Conservation (phyloP, 176 grass and related monocot genomes). For the Pontederia paniculata region DNA sequence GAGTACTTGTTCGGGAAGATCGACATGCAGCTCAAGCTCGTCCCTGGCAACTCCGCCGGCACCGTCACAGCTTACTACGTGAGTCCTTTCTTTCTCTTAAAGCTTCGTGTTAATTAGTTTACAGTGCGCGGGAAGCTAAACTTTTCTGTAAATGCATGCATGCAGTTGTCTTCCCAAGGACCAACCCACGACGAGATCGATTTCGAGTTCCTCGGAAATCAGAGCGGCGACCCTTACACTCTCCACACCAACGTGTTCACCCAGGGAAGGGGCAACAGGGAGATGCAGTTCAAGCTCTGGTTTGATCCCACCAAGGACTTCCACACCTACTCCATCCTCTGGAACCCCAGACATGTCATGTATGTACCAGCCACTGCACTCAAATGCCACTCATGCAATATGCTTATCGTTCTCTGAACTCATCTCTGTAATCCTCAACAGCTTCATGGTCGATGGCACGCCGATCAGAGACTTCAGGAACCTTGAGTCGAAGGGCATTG, state of each 20-base stretch:
- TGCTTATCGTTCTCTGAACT: too few species aligned
- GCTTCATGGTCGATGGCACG: constrained; percentile 24
- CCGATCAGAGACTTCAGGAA: constrained; percentile 75
- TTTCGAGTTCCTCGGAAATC: constrained; percentile 86
- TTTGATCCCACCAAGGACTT: constrained; percentile 49
- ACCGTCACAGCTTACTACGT: not conserved
- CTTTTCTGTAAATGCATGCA: not conserved
- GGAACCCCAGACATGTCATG: constrained; percentile 60
- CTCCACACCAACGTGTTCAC: constrained; percentile 87
- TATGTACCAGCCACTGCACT: not conserved
- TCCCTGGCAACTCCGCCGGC: not conserved
- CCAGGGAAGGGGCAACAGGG: constrained; percentile 57
- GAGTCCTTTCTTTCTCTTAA: not conserved
- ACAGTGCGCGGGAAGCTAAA: too few species aligned
- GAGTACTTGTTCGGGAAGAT: not conserved
- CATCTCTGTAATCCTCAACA: not conserved
- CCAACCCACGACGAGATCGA: constrained; percentile 66
- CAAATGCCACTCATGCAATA: too few species aligned
- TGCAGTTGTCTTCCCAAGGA: constrained; percentile 57
- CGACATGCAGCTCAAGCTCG: constrained; percentile 1
- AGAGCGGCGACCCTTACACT: constrained; percentile 20
- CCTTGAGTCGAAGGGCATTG: constrained; percentile 39
- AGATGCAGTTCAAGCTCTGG: constrained; percentile 79
- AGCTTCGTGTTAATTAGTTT: too few species aligned
- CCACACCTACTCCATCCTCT: constrained; percentile 55